Conservation (phyloP, 1,284 basidiomycete genomes). For the Heterobasidion parviporum region DNA sequence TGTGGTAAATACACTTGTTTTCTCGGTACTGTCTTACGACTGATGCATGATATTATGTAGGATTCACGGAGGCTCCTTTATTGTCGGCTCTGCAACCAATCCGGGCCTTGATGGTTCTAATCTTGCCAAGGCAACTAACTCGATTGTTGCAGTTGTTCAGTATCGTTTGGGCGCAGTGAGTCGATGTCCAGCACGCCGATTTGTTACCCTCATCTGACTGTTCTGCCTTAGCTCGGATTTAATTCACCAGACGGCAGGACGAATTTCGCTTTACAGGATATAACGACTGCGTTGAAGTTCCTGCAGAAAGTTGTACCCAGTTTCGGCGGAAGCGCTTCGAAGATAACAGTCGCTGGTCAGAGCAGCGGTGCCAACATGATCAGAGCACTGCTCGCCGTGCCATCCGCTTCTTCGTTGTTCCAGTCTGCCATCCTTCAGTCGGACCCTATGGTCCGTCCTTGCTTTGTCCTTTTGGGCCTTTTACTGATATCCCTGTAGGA, state of each 20-base stretch:
- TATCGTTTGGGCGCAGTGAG: conserved; percentile 76
- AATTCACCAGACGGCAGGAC: conserved; percentile 58
- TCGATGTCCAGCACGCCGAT: conserved; percentile 7
- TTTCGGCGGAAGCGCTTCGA: conserved; percentile 60
- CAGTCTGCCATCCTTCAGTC: conserved; percentile 74
- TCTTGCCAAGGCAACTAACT: conserved; percentile 63
- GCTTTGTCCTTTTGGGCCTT: neutral
- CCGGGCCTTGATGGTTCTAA: conserved; percentile 75
- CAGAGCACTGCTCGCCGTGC: conserved; percentile 61
- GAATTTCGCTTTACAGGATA: conserved; percentile 68
- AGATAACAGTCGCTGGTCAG: conserved; percentile 82
- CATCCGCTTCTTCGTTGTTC: conserved; percentile 61
- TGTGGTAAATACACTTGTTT: conserved; percentile 43
- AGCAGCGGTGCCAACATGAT: conserved; percentile 81
- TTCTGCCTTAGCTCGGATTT: conserved; percentile 57
- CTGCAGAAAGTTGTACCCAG: conserved; percentile 50
- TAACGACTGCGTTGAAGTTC: conserved; percentile 62
- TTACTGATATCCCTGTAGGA: conserved; percentile 33
- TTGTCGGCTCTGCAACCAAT: conserved; percentile 60
- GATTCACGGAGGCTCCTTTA: conserved; percentile 85
- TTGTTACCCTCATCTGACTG: neutral
- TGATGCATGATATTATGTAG: conserved; percentile 27
- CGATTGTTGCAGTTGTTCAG: conserved; percentile 81
- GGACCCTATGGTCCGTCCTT: conserved; percentile 65
- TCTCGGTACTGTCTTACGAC: neutral